A percentile compares a stretch with the other conserved stretches of the same genome.
These are phyloP conservation scores for Neurospora sp. DNA, from an alignment of 2,329 filamentous ascomycete genomes.

Conservation along the genomic window DNA sequence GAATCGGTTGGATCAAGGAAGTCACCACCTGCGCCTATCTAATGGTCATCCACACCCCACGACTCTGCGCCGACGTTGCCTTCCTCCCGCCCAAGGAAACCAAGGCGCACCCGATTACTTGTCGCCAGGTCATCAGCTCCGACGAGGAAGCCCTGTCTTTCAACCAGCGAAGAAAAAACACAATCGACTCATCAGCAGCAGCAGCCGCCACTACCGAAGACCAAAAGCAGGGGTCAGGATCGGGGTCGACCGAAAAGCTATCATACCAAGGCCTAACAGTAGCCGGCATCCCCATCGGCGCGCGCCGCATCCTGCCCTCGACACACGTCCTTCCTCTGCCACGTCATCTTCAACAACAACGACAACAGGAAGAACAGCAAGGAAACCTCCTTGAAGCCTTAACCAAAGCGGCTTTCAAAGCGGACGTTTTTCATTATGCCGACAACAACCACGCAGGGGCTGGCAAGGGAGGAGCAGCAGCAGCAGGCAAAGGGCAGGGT, in stretches of 20 bases:
- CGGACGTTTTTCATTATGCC: conserved; percentile 30
- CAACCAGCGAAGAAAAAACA: conserved; percentile 24
- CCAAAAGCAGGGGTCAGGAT: neutral
- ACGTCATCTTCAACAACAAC: neutral
- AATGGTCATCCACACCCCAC: conserved; percentile 85
- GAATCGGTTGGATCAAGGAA: conserved; percentile 89
- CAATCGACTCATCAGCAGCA: conserved; percentile 20
- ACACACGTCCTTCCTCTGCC: neutral
- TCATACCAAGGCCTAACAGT: conserved; percentile 4
- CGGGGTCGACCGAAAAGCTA: neutral
- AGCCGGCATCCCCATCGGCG: conserved; percentile 36
- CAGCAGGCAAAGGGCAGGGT: conserved; percentile 37
- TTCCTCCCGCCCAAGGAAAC: conserved; percentile 75
- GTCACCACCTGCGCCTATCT: conserved; percentile 83
- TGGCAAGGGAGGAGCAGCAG: conserved; percentile 26
- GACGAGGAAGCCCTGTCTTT: conserved; percentile 37
- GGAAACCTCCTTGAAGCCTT: conserved; percentile 24
- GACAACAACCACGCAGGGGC: conserved; percentile 26
- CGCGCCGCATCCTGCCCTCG: neutral
- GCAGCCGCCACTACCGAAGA: conserved; percentile 18
- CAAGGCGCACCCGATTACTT: conserved; percentile 66
- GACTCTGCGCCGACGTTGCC: conserved; percentile 77
- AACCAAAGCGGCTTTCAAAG: conserved; percentile 16
- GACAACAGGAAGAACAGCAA: neutral
- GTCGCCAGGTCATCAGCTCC: conserved; percentile 54